phyloP scores from a whole-genome alignment of 805 yeast genomes.

The Candida parachauliodes region DNA sequence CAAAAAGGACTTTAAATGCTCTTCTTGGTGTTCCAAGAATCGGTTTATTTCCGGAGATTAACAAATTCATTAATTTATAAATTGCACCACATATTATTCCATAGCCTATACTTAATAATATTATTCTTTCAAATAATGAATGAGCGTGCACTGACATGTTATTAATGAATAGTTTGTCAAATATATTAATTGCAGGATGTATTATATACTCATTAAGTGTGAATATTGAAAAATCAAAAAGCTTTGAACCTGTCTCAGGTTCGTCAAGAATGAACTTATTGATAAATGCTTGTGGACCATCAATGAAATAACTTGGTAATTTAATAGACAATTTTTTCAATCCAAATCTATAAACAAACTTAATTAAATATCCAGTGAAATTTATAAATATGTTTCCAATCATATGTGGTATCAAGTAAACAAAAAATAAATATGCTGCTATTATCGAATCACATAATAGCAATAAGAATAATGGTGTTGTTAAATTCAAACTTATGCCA shows the following conservation, averaged over 20 bases:
- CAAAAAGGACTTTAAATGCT: conserved; percentile 50
- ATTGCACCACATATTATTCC: conserved; percentile 20
- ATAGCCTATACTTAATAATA: conserved; percentile 36
- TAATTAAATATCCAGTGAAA: conserved; percentile 12
- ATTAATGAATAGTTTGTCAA: conserved; percentile 17
- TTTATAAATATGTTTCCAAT: conserved; percentile 31
- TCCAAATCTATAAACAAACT: conserved; percentile 1
- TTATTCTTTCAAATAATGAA: conserved; percentile 32
- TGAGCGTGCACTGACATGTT: conserved; percentile 21
- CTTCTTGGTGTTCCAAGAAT: conserved; percentile 48
- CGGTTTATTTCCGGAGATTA: conserved; percentile 38
- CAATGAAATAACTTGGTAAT: background rate
- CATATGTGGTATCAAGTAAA: conserved; percentile 48
- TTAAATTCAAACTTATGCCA: conserved; percentile 31
- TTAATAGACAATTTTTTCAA: background rate
- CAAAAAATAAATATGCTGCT: conserved; percentile 34
- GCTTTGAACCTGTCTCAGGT: conserved; percentile 11
- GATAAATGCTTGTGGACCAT: background rate
- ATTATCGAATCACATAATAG: conserved; percentile 28
- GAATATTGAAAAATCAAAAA: conserved; percentile 12
- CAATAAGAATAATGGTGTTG: conserved; percentile 35
- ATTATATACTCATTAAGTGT: conserved; percentile 14
- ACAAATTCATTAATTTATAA: conserved; percentile 25
- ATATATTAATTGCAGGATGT: conserved; percentile 16
- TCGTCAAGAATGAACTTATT: background rate